Base-by-base conservation (phyloP, 2,329 filamentous ascomycete genomes). In the Trichoderma atrobrunneum region DNA sequence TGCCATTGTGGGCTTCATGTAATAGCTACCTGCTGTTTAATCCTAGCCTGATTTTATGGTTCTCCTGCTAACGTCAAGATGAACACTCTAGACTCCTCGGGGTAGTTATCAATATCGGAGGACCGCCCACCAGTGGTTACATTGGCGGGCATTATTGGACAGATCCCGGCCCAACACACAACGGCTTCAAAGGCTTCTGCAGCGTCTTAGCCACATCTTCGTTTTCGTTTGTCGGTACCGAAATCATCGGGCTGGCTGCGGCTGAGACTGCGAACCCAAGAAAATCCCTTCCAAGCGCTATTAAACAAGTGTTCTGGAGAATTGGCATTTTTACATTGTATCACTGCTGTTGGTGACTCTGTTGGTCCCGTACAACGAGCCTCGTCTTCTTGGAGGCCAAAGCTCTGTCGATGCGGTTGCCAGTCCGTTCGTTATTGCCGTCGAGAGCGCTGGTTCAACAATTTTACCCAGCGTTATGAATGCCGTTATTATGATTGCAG, bases 1-100 rank as follows among this genome's bases (percentile, higher is more conserved):
- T 18, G 64, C 64, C 16, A 67, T 67, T 39, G 64, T 67, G 12
- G 64, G 64, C 30, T 67, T 67, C 51, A 67, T 66, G 64, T 66
- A 66, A 39, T 24, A 26, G 1, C 18, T n/a, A 39, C 14, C 21
- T 18, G 16, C 32, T 7, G 4, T 26, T 18, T 39, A 7, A 7
- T n/a, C 6, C 12, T 7, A 21, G n/a, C 24, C 21, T 7, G 8
- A 4, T n/a, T 36, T 66, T 8, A 5, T 10, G 16, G 14, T 14
- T 34, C 18, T 6, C n/a, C 2, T 39, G 51, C 64, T 67, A 67
- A 67, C 7, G 6, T 12, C 11, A 18, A 28, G 10, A n/a, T n/a
- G 5, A 51, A 30, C 11, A 5, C 8, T 24, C 12, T 16, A 66
- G 64, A 57, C 48, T 67, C 8, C 64, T 67, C 21, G 64, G 64